A percentile compares a stretch with the other conserved stretches of the same genome.
phyloP scores from a whole-genome alignment of 352 stramenopile genomes.

The Pythium rhizo-oryzae region DNA sequence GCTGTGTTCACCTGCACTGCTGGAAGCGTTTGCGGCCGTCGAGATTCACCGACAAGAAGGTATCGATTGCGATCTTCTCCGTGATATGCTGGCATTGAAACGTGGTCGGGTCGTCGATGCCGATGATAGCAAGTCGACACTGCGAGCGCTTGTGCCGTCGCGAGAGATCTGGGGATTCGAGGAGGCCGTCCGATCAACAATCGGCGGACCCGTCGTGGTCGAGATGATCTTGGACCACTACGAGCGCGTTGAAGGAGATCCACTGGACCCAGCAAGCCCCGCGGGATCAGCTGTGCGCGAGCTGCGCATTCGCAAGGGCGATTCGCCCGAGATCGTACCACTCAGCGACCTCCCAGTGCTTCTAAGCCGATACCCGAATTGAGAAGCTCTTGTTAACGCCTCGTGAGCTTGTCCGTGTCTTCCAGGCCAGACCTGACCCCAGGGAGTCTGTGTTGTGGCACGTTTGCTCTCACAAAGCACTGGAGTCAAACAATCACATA shows the following conservation, averaged over 20 bases:
- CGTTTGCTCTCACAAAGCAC: no score
- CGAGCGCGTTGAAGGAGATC: conserved; percentile 8
- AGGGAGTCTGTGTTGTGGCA: no score
- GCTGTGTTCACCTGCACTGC: neutral
- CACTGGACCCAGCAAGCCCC: neutral
- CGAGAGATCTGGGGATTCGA: neutral
- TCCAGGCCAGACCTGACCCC: no score
- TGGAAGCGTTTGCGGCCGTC: neutral
- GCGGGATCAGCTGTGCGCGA: neutral
- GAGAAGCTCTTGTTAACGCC: no score
- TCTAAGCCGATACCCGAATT: no score
- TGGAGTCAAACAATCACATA: no score
- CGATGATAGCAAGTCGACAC: neutral
- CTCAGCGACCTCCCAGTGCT: no score
- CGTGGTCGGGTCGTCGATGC: neutral
- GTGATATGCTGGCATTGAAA: neutral
- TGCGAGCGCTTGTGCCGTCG: neutral
- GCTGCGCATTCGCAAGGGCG: neutral
- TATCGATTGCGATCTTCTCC: neutral
- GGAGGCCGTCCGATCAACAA: no score
- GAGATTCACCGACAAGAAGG: neutral
- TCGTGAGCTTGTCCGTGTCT: no score
- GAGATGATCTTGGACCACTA: conserved; percentile 2
- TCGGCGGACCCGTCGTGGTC: neutral
- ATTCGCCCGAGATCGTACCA: neutral